phyloP scores from a whole-genome alignment of 495 filamentous ascomycete genomes.

The Lichenothelia convexa region DNA sequence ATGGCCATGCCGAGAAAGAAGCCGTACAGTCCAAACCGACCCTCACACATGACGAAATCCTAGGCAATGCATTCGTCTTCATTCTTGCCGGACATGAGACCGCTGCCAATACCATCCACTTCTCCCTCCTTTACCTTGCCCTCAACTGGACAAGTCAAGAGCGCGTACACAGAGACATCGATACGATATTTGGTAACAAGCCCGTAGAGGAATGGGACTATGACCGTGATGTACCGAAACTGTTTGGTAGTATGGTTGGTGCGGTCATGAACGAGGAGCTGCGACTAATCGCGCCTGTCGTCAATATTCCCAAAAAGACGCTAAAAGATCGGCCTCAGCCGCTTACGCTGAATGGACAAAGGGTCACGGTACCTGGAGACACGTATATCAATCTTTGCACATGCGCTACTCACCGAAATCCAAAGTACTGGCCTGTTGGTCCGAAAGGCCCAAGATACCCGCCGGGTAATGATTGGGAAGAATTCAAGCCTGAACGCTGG shows the following conservation, averaged over 20 bases:
- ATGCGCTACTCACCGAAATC: conserved; percentile 38
- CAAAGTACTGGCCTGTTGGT: conserved; percentile 32
- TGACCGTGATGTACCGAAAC: conserved; percentile 33
- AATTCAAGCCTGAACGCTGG: conserved; percentile 41
- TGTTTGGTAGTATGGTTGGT: conserved; percentile 42
- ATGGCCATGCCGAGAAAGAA: conserved; percentile 7
- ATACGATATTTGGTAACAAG: conserved; percentile 31
- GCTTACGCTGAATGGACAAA: conserved; percentile 31
- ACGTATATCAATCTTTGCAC: conserved; percentile 27
- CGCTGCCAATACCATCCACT: conserved; percentile 48
- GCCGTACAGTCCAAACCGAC: conserved; percentile 12
- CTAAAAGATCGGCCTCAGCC: conserved; percentile 27
- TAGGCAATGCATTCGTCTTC: conserved; percentile 55
- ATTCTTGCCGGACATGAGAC: conserved; percentile 58
- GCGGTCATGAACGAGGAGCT: conserved; percentile 53
- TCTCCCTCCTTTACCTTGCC: conserved; percentile 40
- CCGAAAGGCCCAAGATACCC: conserved; percentile 1
- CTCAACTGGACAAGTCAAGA: conserved; percentile 36
- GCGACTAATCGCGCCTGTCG: conserved; percentile 41
- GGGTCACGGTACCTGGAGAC: conserved; percentile 30
- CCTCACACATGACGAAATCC: conserved; percentile 38
- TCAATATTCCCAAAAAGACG: conserved; percentile 41
- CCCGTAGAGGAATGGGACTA: conserved; percentile 42
- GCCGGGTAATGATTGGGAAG: conserved; percentile 25
- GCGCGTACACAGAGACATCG: conserved; percentile 41